These are phyloP conservation scores for Linnemannia elongata DNA, from an alignment of 192 early-diverging fungal species.

Conservation along the genomic window DNA sequence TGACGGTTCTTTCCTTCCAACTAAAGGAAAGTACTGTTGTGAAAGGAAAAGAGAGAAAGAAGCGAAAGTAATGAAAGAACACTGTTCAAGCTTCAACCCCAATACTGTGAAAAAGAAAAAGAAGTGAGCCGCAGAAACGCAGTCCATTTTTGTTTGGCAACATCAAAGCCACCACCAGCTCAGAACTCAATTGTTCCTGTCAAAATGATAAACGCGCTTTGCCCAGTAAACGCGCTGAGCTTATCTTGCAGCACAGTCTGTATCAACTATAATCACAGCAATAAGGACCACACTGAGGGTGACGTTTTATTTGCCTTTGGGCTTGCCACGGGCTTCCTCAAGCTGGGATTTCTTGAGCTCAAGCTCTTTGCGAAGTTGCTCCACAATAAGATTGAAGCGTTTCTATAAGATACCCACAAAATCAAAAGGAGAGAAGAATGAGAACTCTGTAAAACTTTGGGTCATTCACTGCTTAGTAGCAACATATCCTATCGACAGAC, in stretches of 20 bases:
- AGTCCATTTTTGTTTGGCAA: slow-evolving; percentile 6
- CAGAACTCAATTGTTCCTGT: not conserved
- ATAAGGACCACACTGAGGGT: no score
- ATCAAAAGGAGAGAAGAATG: not conserved
- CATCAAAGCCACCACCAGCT: not conserved
- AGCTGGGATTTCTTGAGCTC: slow-evolving; percentile 73
- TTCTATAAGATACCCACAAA: slow-evolving; percentile 51
- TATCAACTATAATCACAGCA: no score
- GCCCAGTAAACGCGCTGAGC: no score
- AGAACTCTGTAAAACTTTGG: slow-evolving; percentile 1
- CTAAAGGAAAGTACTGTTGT: not conserved
- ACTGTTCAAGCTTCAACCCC: no score
- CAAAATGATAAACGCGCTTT: not conserved
- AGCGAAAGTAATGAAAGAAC: not conserved
- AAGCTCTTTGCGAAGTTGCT: slow-evolving; percentile 70
- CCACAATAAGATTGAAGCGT: slow-evolving; percentile 77
- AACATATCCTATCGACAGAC: not conserved
- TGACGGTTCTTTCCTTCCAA: not conserved
- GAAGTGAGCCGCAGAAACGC: not conserved
- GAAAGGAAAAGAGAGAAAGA: not conserved
- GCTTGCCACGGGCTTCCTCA: slow-evolving; percentile 46
- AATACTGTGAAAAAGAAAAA: not conserved
- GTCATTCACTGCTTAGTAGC: not conserved
- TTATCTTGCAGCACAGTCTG: no score
- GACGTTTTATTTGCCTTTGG: slow-evolving; percentile 43